Conservation (phyloP, 495 filamentous ascomycete genomes). For the Polyplosphaeria fusca region DNA sequence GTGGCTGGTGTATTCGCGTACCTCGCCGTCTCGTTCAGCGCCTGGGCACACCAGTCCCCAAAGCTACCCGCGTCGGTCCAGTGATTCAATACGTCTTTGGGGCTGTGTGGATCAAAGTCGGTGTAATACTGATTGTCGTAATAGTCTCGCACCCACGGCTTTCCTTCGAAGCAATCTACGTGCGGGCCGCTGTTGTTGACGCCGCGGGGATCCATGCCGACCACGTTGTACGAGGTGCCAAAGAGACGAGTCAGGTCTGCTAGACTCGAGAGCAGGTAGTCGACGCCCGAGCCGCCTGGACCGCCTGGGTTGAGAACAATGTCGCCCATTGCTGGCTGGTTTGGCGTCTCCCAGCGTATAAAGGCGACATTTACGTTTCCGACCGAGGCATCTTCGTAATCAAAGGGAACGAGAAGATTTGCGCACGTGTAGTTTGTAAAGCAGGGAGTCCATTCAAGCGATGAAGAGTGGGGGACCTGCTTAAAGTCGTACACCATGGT, state of each 20-base stretch:
- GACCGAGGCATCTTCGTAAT: conserved; percentile 41
- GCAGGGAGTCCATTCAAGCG: conserved; percentile 17
- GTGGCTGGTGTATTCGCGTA: conserved; percentile 49
- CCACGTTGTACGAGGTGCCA: conserved; percentile 8
- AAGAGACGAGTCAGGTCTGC: conserved; percentile 11
- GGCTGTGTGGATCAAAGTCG: conserved; percentile 30
- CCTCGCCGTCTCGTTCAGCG: conserved; percentile 25
- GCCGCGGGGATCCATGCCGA: conserved; percentile 31
- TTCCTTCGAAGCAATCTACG: conserved; percentile 1
- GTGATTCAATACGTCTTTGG: conserved; percentile 33
- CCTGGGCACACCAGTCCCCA: conserved; percentile 34
- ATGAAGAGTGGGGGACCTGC: background rate
- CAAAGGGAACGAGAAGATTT: conserved; percentile 41
- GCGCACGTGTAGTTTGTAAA: conserved; percentile 40
- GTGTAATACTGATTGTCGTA: conserved; percentile 13
- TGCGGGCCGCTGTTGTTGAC: conserved; percentile 17
- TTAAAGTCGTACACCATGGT: background rate
- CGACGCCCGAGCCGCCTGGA: conserved; percentile 47
- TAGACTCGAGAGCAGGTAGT: conserved; percentile 39
- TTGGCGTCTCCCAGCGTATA: conserved; percentile 37
- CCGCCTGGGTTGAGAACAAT: conserved; percentile 47
- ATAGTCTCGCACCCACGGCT: conserved; percentile 21
- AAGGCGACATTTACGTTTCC: conserved; percentile 35
- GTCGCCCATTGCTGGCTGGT: conserved; percentile 41
- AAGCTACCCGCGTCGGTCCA: conserved; percentile 37